These are phyloP conservation scores for Apiotrichum mycotoxinovorans DNA, from an alignment of 1,284 basidiomycete genomes.

Conservation along the genomic window DNA sequence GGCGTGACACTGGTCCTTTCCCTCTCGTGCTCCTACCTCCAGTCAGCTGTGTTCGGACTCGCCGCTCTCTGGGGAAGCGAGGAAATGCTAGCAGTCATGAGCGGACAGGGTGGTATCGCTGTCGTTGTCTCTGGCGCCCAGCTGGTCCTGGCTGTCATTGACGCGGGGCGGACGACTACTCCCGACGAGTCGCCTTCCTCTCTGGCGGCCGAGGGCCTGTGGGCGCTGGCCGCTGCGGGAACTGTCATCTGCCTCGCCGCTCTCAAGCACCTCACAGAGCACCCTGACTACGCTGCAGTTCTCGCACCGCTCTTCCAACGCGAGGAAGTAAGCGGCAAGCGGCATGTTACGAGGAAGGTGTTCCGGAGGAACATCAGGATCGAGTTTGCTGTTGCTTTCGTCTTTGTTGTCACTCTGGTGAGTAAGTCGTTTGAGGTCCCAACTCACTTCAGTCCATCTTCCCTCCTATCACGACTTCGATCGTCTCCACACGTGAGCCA, in stretches of 20 bases:
- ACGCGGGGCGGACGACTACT: slow-evolving; percentile 7
- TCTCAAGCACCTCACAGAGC: slow-evolving; percentile 25
- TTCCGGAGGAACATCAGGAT: slow-evolving; percentile 62
- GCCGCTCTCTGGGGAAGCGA: slow-evolving; percentile 38
- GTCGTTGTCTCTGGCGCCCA: slow-evolving; percentile 45
- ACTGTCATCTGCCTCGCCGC: slow-evolving; percentile 30
- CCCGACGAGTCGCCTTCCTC: slow-evolving; percentile 12
- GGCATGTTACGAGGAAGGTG: slow-evolving; percentile 25
- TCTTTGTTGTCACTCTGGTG: slow-evolving; percentile 76
- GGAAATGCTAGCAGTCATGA: slow-evolving; percentile 48
- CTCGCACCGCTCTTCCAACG: slow-evolving; percentile 19
- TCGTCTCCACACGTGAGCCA: slow-evolving; percentile 61
- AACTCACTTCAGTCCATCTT: slow-evolving; percentile 63
- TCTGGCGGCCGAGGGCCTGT: slow-evolving; percentile 41
- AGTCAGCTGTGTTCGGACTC: slow-evolving; percentile 45
- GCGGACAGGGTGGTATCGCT: slow-evolving; percentile 49
- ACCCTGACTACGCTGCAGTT: slow-evolving; percentile 29
- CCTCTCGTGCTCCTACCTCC: slow-evolving; percentile 41
- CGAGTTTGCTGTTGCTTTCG: slow-evolving; percentile 69
- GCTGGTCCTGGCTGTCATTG: slow-evolving; percentile 37
- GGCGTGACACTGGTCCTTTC: slow-evolving; percentile 36
- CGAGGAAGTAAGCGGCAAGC: slow-evolving; percentile 14
- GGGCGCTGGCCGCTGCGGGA: slow-evolving; percentile 34
- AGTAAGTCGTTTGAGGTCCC: slow-evolving; percentile 35
- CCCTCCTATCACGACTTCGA: slow-evolving; percentile 75